Base-by-base conservation (phyloP, 208 protist genomes). In the Leishmania tropica region DNA sequence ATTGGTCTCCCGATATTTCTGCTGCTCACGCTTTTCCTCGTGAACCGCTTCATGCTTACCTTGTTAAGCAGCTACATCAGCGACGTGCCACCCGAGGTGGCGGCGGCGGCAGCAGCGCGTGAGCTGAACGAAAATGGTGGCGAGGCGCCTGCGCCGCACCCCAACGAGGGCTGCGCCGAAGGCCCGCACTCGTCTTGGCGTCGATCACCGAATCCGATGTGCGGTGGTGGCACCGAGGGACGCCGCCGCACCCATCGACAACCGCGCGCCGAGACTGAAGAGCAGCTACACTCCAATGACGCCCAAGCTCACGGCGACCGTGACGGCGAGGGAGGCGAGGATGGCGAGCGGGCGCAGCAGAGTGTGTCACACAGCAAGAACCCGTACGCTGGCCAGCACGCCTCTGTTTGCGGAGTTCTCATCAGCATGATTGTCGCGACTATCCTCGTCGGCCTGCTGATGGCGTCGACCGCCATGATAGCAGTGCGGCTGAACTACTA, bases 401-500 rank as follows among this genome's bases (percentile, higher is more conserved):
- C 48, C 42, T 88, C 74, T 40, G 40, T 42, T 67, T 70, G 82
- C 64, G n/a, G 42, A 4, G 71, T 87, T 53, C 10, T 84, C 21
- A 10, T 65, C 37, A 21, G 51, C 19, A 58, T 83, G 31, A 8
- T 90, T n/a, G 1, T 84, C 21, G 40, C 64, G 3, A 71, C 82
- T 75, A n/a, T 88, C 42, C 3, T 90, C 4, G 56, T 88, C 17
- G 83, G 75, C 7, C 53, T 96, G 68, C 31, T 92, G 17, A 65
- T 92, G 65, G 86, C 87, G 15, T 88, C 89, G 2, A 78, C 85
- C 19, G 79, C 83, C 4, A 92, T 95, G 92, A 81, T 93, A 4
- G 83, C 78, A 21, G 88, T 89, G 60, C 89, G 91, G 11, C 84
- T 96, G 64, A 94, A 96, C 81, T 79, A 94, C 81, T 76, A 86